Conservation (phyloP, 2,329 filamentous ascomycete genomes). For the Colletotrichum spinosum region DNA sequence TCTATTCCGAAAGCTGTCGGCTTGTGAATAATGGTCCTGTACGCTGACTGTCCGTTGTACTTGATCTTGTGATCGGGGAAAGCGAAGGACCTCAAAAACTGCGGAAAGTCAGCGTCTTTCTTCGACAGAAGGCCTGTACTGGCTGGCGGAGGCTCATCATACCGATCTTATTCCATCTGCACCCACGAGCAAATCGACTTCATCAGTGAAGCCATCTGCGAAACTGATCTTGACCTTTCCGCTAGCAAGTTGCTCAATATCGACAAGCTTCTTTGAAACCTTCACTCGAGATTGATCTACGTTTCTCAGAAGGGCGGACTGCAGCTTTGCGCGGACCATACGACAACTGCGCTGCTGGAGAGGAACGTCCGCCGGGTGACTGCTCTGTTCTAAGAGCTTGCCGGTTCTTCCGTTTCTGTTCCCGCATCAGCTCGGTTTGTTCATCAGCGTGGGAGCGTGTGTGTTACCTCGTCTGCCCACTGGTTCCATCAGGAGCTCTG, state of each 20-base stretch:
- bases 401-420: constrained; percentile 48
- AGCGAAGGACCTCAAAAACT: constrained; percentile 55
- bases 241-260: constrained; percentile 50
- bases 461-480: constrained; percentile 42
- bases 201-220: constrained; percentile 53
- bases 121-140: neutral
- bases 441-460: neutral
- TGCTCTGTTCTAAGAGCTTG: constrained; percentile 41
- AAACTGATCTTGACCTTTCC: constrained; percentile 56
- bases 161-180: constrained; percentile 65
- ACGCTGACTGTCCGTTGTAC: constrained; percentile 54
- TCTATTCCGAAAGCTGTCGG: constrained; percentile 42
- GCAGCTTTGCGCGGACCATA: constrained; percentile 53
- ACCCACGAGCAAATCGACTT: constrained; percentile 61
- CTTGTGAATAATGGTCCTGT: constrained; percentile 46
- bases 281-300: constrained; percentile 57
- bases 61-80: constrained; percentile 56
- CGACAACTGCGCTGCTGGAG: constrained; percentile 44
- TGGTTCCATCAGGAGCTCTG: constrained; percentile 41
- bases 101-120: neutral
- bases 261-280: constrained; percentile 56
- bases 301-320: constrained; percentile 60
- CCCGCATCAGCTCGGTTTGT: neutral
- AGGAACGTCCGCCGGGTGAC: constrained; percentile 40
- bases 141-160: constrained; percentile 10